Conservation (phyloP, 2,329 filamentous ascomycete genomes). For the Clarireedia sp. region DNA sequence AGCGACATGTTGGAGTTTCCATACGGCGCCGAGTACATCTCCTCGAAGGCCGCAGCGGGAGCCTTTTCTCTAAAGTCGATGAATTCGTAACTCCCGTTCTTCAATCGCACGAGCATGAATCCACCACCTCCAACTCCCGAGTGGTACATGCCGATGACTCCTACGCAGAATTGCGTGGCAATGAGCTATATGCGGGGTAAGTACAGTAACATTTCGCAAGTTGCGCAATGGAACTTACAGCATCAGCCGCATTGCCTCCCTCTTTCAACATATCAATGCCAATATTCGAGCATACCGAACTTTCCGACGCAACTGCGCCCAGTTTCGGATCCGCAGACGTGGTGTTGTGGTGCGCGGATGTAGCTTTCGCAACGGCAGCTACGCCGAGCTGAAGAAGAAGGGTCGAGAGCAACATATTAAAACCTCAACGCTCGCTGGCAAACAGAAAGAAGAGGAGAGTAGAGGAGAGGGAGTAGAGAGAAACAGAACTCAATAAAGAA, state of each 20-base stretch:
- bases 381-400: neutral
- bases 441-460: neutral
- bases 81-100: conserved; percentile 55
- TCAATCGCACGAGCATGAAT: conserved; percentile 53
- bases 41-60: conserved; percentile 49
- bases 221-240: conserved; percentile 25
- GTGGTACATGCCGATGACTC: conserved; percentile 47
- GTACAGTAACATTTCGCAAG: neutral
- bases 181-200: conserved; percentile 34
- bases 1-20: conserved; percentile 44
- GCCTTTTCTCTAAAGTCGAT: conserved; percentile 65
- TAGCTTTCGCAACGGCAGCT: neutral
- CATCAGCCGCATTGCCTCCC: conserved; percentile 51
- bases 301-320: conserved; percentile 67
- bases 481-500: neutral
- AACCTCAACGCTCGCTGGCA: neutral
- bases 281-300: conserved; percentile 58
- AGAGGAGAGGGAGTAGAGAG: neutral
- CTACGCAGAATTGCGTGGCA: conserved; percentile 45
- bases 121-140: conserved; percentile 59
- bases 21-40: conserved; percentile 53
- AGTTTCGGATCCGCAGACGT: neutral
- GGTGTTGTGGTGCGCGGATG: neutral
- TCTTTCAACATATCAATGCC: conserved; percentile 54
- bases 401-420: neutral